Base-by-base conservation (phyloP, 2,329 filamentous ascomycete genomes). In the Xylaria arbuscula region DNA sequence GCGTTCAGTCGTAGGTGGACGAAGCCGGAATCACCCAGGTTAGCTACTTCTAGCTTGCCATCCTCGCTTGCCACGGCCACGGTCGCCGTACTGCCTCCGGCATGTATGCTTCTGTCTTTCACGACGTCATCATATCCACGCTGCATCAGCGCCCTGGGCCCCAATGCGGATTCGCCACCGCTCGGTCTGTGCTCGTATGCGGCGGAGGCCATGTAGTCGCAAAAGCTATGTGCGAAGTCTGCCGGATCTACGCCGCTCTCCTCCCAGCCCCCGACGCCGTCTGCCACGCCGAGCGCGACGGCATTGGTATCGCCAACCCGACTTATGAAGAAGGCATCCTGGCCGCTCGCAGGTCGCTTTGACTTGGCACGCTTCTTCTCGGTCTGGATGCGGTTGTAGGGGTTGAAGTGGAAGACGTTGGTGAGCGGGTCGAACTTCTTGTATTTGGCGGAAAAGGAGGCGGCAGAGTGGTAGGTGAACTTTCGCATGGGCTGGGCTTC, bases 291-390 rank as follows among this genome's bases (percentile, higher is more conserved):
- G 73, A 99, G 91, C 0, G 94, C 93, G 11, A 97, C 87, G 48
- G 89, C 86, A 45, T 89, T 86, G 1, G 87, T 87, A 71, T 89
- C 88, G 60, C 92, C 93, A n/a, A 98, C 84, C 28, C 90, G 89
- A 77, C 92, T 88, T 74, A 96, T 91, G 81, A 99, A 99, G 83
- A 98, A 98, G 66, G 96, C 93, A 85, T 99, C 96, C 81, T 99
- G 94, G 17, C 96, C 96, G 59, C 92, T 96, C 67, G 89, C 91
- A 58, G 91, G 92, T 28, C 92, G 89, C 70, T 83, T 86, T 73
- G 83, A 84, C 78, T 89, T 88, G 76, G 87, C 84, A 38, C 77
- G 78, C 73, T 85, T 80, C 72, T 82, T 82, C 59, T 84, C 84
- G 68, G 83, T 84, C 69, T 86, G 86, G 72, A 87, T 88, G 59